Evolutionary conservation across 2,329 filamentous ascomycete genomes (phyloP).

Genomic region (Aspergillus alliaceus): DNA sequence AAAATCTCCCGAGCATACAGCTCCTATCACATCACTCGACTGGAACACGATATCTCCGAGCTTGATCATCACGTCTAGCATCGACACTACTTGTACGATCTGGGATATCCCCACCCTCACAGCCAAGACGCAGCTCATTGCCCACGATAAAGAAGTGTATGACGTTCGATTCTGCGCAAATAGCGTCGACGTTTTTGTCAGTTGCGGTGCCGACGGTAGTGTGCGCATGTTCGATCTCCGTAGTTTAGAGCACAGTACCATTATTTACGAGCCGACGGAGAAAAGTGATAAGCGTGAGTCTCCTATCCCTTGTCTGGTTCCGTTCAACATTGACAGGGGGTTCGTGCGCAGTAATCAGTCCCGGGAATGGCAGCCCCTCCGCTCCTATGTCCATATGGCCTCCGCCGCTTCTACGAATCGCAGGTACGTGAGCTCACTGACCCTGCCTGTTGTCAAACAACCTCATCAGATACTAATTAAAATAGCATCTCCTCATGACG

Average conservation of each 20-base stretch:
- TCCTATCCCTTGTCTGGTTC: background rate
- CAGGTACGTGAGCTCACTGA: conserved; percentile 35
- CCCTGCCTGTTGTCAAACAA: background rate
- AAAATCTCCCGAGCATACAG: conserved; percentile 97
- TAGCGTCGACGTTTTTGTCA: conserved; percentile 97
- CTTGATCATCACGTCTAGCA: conserved; percentile 96
- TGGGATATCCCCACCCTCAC: conserved; percentile 99
- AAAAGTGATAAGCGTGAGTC: conserved; percentile 69
- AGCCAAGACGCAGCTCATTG: conserved; percentile 96
- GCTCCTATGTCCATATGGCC: conserved; percentile 66
- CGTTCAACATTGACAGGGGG: background rate
- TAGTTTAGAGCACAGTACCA: conserved; percentile 95
- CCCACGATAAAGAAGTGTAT: conserved; percentile 98
- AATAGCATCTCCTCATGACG: conserved; percentile 85
- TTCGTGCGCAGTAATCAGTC: conserved; percentile 43
- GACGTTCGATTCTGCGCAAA: conserved; percentile 98
- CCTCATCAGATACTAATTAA: conserved; percentile 10
- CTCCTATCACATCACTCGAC: conserved; percentile 90
- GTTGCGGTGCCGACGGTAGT: conserved; percentile 94
- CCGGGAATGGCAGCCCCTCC: conserved; percentile 66
- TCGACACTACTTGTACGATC: conserved; percentile 98
- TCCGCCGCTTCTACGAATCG: conserved; percentile 51
- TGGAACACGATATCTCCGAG: conserved; percentile 98
- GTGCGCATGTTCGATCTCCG: conserved; percentile 98
- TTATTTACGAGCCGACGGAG: conserved; percentile 95